Evolutionary conservation across 768 basidiomycete species (phyloP), one percentile per base, ranked within the genome.

Genomic region (Hortiboletus flavorubellus): DNA sequence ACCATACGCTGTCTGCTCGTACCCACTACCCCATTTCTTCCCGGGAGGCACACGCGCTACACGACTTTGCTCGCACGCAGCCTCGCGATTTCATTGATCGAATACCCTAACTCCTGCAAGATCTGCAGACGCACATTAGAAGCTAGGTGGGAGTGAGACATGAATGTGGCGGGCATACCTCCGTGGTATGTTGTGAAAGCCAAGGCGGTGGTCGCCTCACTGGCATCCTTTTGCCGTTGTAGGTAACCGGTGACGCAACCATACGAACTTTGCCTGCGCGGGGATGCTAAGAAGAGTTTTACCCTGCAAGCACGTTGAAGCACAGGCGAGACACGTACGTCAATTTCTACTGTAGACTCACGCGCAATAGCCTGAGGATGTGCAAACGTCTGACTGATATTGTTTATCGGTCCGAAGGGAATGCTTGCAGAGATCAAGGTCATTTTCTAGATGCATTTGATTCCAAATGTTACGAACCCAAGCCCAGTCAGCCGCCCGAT

Each of bases 381-480:
- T 34, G 84, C 82, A 65, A 97, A 98, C 4, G 95, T 93, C 70
- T 93, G 85, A 55, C 79, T 67, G 56, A 98, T 91, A 61, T 91
- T 87, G 68, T 97, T 97, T 75, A 98, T 96, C 16, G 95, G 95
- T 31, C 89, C 91, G 70, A 88, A 87, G 8, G 91, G 91, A 26
- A 93, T 84, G 11, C 88, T 91, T 44, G 34, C 18, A 26, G 41
- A 18, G 59, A 51, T 55, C 26, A 50, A 48, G 35, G 53, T 65
- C 42, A 55, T 34, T 44, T n/a, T 49, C 31, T 46, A 41, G 56
- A 60, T 30, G 45, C 44, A 51, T 43, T 51, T 47, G 51, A 37
- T 50, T 46, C 6, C 21, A 40, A 49, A 48, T 23, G 51, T 45
- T n/a, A 72, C 82, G 51, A 68, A 92, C 87, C 93, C 94, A 33